Evolutionary conservation across 306 rosid genomes (phyloP).

Genomic region (Chamaecrista fasciculata): DNA sequence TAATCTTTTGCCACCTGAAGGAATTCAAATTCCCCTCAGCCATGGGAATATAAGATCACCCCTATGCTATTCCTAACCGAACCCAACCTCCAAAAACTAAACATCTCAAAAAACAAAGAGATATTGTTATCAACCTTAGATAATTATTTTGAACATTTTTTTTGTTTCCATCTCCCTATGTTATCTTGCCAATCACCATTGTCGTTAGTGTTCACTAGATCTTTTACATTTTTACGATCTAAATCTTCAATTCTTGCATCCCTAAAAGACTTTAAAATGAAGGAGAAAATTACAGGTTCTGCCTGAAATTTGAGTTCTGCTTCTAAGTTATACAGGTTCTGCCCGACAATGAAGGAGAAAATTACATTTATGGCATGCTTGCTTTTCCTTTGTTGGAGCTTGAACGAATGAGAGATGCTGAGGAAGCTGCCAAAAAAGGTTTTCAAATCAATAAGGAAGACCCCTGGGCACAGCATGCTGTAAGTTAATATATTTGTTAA

Average conservation of each 20-base stretch:
- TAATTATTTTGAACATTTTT: neutral
- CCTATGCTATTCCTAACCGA: neutral
- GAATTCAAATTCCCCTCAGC: neutral
- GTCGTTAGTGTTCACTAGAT: conserved; percentile 1
- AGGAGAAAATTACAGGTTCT: conserved; percentile 68
- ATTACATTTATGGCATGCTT: conserved; percentile 78
- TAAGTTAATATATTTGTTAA: conserved; percentile 39
- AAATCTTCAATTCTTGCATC: conserved; percentile 4
- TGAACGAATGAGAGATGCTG: conserved; percentile 71
- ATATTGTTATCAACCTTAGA: neutral
- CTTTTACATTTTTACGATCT: conserved; percentile 2
- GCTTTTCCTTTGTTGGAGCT: conserved; percentile 90
- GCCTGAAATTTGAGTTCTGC: conserved; percentile 31
- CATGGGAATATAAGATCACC: conserved; percentile 12
- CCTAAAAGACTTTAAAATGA: neutral
- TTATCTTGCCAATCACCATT: neutral
- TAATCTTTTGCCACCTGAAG: neutral
- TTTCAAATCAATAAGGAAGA: conserved; percentile 67
- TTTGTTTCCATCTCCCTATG: neutral
- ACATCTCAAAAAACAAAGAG: neutral
- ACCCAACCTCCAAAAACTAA: neutral
- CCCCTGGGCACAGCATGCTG: conserved; percentile 85
- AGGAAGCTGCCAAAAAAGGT: conserved; percentile 74
- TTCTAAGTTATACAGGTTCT: conserved; percentile 55
- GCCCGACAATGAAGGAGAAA: conserved; percentile 61